Conservation (phyloP, 129 eudicot genomes). For the Artemisia argyi region DNA sequence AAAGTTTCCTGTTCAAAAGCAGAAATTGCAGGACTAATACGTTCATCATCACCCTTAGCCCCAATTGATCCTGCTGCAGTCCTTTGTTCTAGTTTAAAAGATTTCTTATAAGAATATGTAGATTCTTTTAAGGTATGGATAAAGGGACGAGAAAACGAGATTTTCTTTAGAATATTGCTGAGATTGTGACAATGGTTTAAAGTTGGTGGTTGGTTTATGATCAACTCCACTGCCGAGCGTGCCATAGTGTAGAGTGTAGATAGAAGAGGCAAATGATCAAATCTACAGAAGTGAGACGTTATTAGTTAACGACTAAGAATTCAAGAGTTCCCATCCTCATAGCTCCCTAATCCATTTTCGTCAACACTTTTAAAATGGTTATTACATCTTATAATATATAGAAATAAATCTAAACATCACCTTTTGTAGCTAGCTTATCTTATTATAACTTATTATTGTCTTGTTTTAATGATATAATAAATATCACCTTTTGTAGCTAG, state of each 20-base stretch:
- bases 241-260: constrained; percentile 17
- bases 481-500: too few relatives aligned
- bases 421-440: too few relatives aligned
- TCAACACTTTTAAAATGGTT: too few relatives aligned
- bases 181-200: neutral
- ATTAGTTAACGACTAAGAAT: too few relatives aligned
- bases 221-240: neutral
- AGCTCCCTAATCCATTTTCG: too few relatives aligned
- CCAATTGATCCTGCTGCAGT: constrained; percentile 2
- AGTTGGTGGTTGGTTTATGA: constrained; percentile 12
- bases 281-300: too few relatives aligned
- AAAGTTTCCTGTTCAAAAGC: constrained; percentile 45
- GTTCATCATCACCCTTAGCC: too few relatives aligned
- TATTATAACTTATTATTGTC: too few relatives aligned
- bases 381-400: too few relatives aligned
- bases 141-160: neutral
- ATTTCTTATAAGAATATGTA: neutral
- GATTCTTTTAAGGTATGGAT: constrained; percentile 10
- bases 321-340: too few relatives aligned
- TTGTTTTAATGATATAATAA: too few relatives aligned
- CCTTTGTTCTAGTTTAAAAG: neutral
- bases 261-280: neutral
- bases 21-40: constrained; percentile 2
- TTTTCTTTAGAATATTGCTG: constrained; percentile 1
- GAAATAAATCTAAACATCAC: too few relatives aligned